A percentile compares a stretch with the other conserved stretches of the same genome.
Evolutionary conservation across 1,139 yeast species (phyloP).

Genomic region (Kodamaea sp.): DNA sequence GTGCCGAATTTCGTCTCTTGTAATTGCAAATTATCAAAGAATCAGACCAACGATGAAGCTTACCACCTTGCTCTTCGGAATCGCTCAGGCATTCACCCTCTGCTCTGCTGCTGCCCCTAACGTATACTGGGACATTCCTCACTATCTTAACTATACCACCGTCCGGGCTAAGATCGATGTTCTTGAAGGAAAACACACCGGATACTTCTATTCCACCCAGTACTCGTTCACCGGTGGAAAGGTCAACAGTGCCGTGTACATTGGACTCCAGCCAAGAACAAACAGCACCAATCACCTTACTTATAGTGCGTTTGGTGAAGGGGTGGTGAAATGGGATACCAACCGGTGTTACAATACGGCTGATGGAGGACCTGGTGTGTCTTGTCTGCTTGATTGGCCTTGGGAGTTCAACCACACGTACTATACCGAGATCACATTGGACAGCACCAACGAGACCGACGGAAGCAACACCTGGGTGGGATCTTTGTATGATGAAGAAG

Average conservation of each 20-base stretch:
- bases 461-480: conserved; percentile 8
- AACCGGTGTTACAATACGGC: conserved; percentile 4
- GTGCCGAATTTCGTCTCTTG: no score
- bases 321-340: conserved; percentile 1
- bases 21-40: no score
- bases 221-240: not conserved
- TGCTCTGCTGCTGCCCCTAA: no score
- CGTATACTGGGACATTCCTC: no score
- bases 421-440: conserved; percentile 1
- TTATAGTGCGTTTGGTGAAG: conserved; percentile 7
- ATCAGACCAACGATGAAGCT: no score
- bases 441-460: not conserved
- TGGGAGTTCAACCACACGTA: conserved; percentile 8
- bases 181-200: not conserved
- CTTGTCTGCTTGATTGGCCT: conserved; percentile 4
- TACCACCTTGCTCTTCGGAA: no score
- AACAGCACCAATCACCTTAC: not conserved
- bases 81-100: no score
- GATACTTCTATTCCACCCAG: not conserved
- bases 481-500: conserved; percentile 3
- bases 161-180: no score
- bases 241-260: not conserved
- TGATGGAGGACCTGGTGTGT: conserved; percentile 5
- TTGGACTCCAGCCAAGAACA: conserved; percentile 1
- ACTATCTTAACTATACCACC: no score